phyloP scores from a whole-genome alignment of 2,329 filamentous ascomycete species.

The Lecanicillium sp. region DNA sequence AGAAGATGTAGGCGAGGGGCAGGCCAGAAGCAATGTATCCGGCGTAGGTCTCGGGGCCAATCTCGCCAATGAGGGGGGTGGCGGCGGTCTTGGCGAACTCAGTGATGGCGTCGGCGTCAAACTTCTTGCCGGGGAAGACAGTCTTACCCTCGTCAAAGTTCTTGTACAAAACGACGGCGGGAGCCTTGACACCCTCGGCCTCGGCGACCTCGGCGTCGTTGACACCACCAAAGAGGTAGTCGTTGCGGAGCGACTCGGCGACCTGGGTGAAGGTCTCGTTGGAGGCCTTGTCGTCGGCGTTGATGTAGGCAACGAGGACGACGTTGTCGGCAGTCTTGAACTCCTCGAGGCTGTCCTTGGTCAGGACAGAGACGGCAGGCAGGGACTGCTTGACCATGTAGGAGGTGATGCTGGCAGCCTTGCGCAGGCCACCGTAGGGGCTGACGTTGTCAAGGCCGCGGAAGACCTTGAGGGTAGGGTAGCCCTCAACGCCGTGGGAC shows the following conservation, averaged over 20 bases:
- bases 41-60: constrained; percentile 93
- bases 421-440: constrained; percentile 83
- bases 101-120: constrained; percentile 71
- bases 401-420: constrained; percentile 66
- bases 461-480: constrained; percentile 99
- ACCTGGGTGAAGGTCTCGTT: constrained; percentile 74
- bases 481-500: constrained; percentile 85
- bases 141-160: constrained; percentile 94
- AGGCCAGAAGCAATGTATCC: constrained; percentile 89
- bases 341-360: constrained; percentile 76
- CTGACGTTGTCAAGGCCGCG: constrained; percentile 73
- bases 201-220: constrained; percentile 78
- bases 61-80: constrained; percentile 87
- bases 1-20: constrained; percentile 95
- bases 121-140: constrained; percentile 64
- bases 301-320: constrained; percentile 83
- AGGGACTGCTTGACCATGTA: constrained; percentile 99
- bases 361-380: constrained; percentile 78
- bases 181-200: constrained; percentile 81
- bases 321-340: constrained; percentile 99
- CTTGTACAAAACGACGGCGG: constrained; percentile 92
- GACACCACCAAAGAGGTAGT: constrained; percentile 84
- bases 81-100: constrained; percentile 77
- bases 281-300: constrained; percentile 70
- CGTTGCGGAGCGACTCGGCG: constrained; percentile 73